These are phyloP conservation scores for Chlamydomonas eustigma DNA, from an alignment of 139 green algal genomes.

Conservation along the genomic window DNA sequence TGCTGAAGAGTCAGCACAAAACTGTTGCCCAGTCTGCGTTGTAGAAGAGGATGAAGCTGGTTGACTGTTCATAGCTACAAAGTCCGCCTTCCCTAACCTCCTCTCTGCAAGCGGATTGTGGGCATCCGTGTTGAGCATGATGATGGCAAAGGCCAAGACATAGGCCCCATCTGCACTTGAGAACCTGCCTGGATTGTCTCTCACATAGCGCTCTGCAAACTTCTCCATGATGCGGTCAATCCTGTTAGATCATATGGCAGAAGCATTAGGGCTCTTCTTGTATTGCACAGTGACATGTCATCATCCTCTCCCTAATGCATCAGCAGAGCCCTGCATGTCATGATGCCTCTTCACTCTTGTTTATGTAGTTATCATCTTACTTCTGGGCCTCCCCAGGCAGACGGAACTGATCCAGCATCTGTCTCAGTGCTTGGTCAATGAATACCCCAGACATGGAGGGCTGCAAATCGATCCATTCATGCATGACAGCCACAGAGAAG, in stretches of 20 bases:
- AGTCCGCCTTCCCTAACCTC: conserved; percentile 67
- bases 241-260: too few species aligned
- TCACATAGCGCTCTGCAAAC: conserved; percentile 40
- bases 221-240: conserved; percentile 94
- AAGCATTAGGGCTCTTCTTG: too few species aligned
- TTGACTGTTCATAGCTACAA: conserved; percentile 76
- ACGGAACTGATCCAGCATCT: conserved; percentile 64
- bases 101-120: conserved; percentile 90
- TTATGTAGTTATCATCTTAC: too few species aligned
- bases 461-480: conserved; percentile 68
- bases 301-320: too few species aligned
- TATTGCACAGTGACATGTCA: too few species aligned
- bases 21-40: neutral
- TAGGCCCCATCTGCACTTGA: conserved; percentile 77
- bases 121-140: conserved; percentile 96
- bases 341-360: too few species aligned
- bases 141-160: conserved; percentile 83
- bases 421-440: conserved; percentile 16
- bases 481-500: conserved; percentile 67
- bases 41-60: neutral
- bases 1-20: neutral
- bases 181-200: conserved; percentile 56
- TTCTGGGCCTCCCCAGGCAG: conserved; percentile 77
- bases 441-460: neutral
- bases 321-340: too few species aligned